phyloP scores from a whole-genome alignment of 176 grass and related monocot species.

The Chrysopogon serrulatus region DNA sequence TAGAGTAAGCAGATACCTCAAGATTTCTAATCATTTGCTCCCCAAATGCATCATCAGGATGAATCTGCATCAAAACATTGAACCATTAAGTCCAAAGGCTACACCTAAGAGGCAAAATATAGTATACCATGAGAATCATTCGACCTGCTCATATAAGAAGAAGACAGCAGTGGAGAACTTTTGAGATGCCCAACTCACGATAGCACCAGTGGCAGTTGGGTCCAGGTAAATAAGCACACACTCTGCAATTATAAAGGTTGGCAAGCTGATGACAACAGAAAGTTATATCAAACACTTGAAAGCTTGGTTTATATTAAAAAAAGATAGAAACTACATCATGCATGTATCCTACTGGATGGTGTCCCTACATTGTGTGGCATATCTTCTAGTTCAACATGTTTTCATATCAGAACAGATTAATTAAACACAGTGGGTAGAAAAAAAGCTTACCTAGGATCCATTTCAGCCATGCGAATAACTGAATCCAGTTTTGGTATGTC shows the following conservation, averaged over 20 bases:
- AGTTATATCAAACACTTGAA: constrained; percentile 42
- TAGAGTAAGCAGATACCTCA: constrained; percentile 45
- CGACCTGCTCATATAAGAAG: constrained; percentile 95
- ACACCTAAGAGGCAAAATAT: constrained; percentile 15
- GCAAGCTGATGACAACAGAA: constrained; percentile 90
- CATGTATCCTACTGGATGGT: background rate
- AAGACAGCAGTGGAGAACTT: constrained; percentile 80
- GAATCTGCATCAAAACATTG: constrained; percentile 62
- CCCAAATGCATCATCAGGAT: constrained; percentile 97
- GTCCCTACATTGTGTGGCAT: background rate
- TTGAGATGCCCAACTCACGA: constrained; percentile 82
- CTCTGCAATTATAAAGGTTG: constrained; percentile 99
- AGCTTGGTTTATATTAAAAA: constrained; percentile 14
- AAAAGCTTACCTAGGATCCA: constrained; percentile 65
- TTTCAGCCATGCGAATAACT: constrained; percentile 58
- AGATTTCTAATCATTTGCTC: constrained; percentile 99
- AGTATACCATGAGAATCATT: constrained; percentile 13
- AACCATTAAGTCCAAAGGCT: constrained; percentile 8
- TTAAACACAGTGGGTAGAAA: background rate
- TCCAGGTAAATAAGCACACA: constrained; percentile 98
- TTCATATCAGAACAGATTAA: constrained; percentile 11
- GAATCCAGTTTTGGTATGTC: constrained; percentile 73
- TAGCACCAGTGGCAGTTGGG: constrained; percentile 59
- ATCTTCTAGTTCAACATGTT: background rate
- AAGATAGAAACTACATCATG: background rate